A percentile compares a stretch with the other conserved stretches of the same genome.
Evolutionary conservation across 2,329 filamentous ascomycete species (phyloP).

Genomic region (Seiridium unicorne): DNA sequence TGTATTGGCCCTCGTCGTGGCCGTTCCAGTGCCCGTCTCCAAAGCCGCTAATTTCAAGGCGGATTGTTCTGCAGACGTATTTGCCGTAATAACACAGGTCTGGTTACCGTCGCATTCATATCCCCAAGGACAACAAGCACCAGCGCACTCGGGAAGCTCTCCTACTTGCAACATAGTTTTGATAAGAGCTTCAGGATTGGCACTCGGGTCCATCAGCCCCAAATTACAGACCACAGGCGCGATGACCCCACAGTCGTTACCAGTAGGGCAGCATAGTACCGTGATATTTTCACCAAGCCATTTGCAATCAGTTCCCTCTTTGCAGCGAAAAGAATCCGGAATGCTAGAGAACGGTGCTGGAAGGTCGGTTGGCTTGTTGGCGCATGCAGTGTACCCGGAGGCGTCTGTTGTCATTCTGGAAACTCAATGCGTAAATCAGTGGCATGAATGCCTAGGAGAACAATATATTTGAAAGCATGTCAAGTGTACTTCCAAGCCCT

Average conservation of each 20-base stretch:
- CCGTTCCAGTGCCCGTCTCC: neutral
- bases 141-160: neutral
- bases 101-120: neutral
- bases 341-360: neutral
- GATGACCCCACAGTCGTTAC: neutral
- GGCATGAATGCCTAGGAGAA: no score
- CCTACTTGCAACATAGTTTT: neutral
- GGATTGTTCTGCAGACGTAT: neutral
- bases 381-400: neutral
- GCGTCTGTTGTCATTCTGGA: neutral
- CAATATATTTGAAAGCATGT: no score
- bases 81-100: neutral
- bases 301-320: neutral
- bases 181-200: neutral
- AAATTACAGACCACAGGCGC: neutral
- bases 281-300: neutral
- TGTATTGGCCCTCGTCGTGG: neutral
- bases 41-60: neutral
- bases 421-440: no score
- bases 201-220: neutral
- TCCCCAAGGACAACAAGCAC: neutral
- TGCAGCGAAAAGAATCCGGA: neutral
- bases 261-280: neutral
- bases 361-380: neutral
- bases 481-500: no score